Evolutionary conservation across 768 basidiomycete species (phyloP).

Genomic region (Gelatoporia subvermispora): DNA sequence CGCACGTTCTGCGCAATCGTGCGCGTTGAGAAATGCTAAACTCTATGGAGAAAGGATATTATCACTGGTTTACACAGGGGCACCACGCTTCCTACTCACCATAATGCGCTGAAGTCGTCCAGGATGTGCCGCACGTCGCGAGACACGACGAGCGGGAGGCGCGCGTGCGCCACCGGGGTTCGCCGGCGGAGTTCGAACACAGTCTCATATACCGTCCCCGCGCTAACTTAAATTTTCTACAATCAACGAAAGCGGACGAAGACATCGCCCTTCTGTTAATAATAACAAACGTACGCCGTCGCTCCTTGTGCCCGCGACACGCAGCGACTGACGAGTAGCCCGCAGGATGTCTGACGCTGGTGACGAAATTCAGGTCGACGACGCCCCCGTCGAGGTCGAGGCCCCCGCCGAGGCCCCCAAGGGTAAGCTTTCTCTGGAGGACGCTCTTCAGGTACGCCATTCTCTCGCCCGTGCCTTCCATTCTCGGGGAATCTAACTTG

Average conservation of each 20-base stretch:
- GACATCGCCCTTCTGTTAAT: slow-evolving; percentile 49
- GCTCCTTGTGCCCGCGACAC: not conserved
- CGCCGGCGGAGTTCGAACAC: slow-evolving; percentile 54
- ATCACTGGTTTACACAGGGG: slow-evolving; percentile 14
- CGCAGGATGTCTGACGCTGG: slow-evolving; percentile 94
- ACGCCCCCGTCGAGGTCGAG: slow-evolving; percentile 62
- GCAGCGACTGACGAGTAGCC: slow-evolving; percentile 1
- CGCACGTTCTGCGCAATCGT: slow-evolving; percentile 76
- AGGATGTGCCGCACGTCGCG: not conserved
- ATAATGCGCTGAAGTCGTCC: not conserved
- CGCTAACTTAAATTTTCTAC: slow-evolving; percentile 53
- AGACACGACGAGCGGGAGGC: not conserved
- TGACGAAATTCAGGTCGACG: slow-evolving; percentile 86
- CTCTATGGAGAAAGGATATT: slow-evolving; percentile 38
- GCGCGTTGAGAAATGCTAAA: slow-evolving; percentile 67
- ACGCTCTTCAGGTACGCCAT: slow-evolving; percentile 70
- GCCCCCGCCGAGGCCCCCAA: slow-evolving; percentile 87
- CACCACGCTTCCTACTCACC: not conserved
- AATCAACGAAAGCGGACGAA: slow-evolving; percentile 96
- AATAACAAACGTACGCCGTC: slow-evolving; percentile 21
- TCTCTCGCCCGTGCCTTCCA: not conserved
- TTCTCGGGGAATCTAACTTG: no score
- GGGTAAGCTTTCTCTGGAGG: slow-evolving; percentile 94
- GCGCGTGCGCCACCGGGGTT: slow-evolving; percentile 26
- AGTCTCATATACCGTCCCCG: slow-evolving; percentile 17